phyloP scores from a whole-genome alignment of 1,284 basidiomycete species.

The Ustilago tritici region DNA sequence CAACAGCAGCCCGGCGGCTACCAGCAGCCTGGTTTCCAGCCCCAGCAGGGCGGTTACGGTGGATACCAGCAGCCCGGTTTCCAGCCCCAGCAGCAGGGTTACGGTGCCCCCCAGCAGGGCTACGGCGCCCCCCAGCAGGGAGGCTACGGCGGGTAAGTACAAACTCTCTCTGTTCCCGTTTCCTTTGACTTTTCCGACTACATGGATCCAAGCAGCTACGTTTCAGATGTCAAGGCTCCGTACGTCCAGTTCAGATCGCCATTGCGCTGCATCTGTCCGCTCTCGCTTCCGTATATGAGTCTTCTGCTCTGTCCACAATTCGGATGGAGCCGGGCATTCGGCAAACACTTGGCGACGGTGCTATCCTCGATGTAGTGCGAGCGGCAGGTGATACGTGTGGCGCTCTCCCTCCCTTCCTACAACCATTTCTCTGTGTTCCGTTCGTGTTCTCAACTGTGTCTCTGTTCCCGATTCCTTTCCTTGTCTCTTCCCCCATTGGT shows the following conservation, averaged over 20 bases:
- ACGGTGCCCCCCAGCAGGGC: constrained; percentile 59
- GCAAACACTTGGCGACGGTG: background rate
- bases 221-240: constrained; percentile 2
- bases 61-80: constrained; percentile 16
- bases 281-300: background rate
- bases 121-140: constrained; percentile 59
- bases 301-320: too few species aligned
- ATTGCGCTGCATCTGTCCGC: background rate
- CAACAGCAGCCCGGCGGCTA: constrained; percentile 34
- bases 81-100: constrained; percentile 55
- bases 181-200: background rate
- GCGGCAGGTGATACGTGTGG: background rate
- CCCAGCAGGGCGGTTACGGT: constrained; percentile 50
- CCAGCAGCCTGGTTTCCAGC: constrained; percentile 20
- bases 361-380: background rate
- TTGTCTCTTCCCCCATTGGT: background rate
- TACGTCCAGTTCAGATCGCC: constrained; percentile 4
- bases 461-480: constrained; percentile 17
- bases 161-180: background rate
- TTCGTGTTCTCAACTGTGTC: constrained; percentile 33
- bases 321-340: too few species aligned
- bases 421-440: background rate
- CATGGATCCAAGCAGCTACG: constrained; percentile 18
- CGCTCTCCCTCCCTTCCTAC: background rate
- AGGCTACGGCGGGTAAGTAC: constrained; percentile 53